A percentile compares a stretch with the other conserved stretches of the same genome.
Conservation (phyloP, 2,329 filamentous ascomycete species). For the Epichloe sp. region DNA sequence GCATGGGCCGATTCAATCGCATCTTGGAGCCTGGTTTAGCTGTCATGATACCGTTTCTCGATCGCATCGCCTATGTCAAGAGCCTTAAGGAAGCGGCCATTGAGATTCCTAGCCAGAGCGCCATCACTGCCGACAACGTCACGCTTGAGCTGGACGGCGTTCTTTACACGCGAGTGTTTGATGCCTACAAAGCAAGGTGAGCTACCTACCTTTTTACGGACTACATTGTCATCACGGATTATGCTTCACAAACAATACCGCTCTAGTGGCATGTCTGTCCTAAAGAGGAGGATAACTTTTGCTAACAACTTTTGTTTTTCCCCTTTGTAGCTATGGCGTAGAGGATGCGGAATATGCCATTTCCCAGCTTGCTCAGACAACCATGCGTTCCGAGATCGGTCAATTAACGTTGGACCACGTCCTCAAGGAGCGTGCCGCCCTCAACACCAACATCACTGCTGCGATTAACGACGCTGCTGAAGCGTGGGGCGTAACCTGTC, state of each 20-base stretch:
- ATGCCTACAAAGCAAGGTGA: constrained; percentile 93
- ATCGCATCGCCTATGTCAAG: constrained; percentile 96
- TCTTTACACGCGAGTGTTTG: constrained; percentile 88
- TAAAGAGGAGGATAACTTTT: too few species aligned
- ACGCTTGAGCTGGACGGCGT: constrained; percentile 94
- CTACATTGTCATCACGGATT: too few species aligned
- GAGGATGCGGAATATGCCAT: constrained; percentile 99
- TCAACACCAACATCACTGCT: constrained; percentile 97
- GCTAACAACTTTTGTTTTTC: not conserved
- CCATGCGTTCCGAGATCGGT: constrained; percentile 97
- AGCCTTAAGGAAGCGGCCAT: constrained; percentile 91
- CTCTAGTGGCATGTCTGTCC: not conserved
- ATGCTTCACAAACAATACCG: not conserved
- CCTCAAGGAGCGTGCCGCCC: constrained; percentile 85
- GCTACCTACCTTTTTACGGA: constrained; percentile 11
- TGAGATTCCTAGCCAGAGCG: constrained; percentile 94
- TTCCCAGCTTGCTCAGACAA: constrained; percentile 92
- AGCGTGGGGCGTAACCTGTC: constrained; percentile 90
- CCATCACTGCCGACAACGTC: constrained; percentile 97
- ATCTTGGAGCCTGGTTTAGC: constrained; percentile 88
- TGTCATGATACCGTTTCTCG: constrained; percentile 76
- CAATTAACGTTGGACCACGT: constrained; percentile 95
- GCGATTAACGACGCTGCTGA: constrained; percentile 97
- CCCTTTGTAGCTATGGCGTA: constrained; percentile 65
- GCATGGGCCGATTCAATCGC: constrained; percentile 94